phyloP scores from a whole-genome alignment of 805 yeast species.

The Yarrowia deformans region DNA sequence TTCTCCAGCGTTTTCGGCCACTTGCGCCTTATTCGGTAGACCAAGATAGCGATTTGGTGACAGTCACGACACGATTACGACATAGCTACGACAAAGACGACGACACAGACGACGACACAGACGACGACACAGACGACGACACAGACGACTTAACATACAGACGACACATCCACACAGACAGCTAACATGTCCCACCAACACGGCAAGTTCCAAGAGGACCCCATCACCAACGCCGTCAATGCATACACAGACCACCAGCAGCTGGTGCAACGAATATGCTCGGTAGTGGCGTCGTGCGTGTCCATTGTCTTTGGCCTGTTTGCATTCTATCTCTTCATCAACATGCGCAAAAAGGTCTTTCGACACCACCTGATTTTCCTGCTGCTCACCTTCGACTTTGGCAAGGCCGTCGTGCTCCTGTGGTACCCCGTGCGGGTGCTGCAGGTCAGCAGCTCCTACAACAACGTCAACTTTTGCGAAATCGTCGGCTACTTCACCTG shows the following conservation, averaged over 20 bases:
- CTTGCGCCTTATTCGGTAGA: no score
- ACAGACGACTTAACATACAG: not conserved
- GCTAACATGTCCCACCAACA: constrained; percentile 12
- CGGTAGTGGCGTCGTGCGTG: constrained; percentile 58
- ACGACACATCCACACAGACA: not conserved
- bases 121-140: not conserved
- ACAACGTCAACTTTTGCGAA: constrained; percentile 60
- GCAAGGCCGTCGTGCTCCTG: constrained; percentile 71
- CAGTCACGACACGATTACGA: no score
- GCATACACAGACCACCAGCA: constrained; percentile 43
- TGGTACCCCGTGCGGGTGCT: constrained; percentile 69
- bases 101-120: not conserved
- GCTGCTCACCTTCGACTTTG: constrained; percentile 70
- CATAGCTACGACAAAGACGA: not conserved
- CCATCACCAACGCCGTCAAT: constrained; percentile 41
- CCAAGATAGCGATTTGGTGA: no score
- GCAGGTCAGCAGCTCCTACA: constrained; percentile 54
- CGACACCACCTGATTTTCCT: constrained; percentile 64
- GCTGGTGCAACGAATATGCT: constrained; percentile 51
- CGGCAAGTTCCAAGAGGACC: constrained; percentile 40
- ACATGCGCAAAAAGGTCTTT: constrained; percentile 44
- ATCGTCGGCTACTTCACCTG: constrained; percentile 82
- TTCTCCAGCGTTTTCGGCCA: no score
- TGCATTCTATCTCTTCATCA: constrained; percentile 62
- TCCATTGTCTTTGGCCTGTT: constrained; percentile 63